phyloP scores from a whole-genome alignment of 176 grass and related monocot genomes.

The Chloris gayana region DNA sequence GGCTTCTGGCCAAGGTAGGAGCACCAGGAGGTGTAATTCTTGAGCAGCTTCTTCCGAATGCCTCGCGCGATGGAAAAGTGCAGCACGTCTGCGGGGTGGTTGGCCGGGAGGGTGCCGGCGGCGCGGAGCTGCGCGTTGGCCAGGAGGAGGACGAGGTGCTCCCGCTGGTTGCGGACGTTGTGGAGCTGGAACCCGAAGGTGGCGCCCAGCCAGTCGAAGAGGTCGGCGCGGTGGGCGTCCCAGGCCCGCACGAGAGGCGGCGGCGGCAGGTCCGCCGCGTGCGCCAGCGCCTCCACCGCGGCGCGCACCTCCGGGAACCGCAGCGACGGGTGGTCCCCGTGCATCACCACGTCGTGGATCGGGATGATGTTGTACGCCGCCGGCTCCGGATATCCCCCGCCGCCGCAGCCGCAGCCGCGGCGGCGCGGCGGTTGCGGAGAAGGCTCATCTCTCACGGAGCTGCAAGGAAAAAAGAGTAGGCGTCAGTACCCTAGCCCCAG shows the following conservation, averaged over 20 bases:
- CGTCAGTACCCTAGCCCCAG: not conserved
- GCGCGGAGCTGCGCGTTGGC: slow-evolving; percentile 89
- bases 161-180: slow-evolving; percentile 92
- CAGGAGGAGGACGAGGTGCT: slow-evolving; percentile 96
- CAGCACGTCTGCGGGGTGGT: slow-evolving; percentile 64
- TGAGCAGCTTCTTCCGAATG: slow-evolving; percentile 80
- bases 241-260: slow-evolving; percentile 43
- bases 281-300: slow-evolving; percentile 59
- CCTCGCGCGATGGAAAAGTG: slow-evolving; percentile 47
- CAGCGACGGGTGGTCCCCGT: slow-evolving; percentile 63
- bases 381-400: slow-evolving; percentile 7
- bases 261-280: slow-evolving; percentile 53
- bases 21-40: slow-evolving; percentile 86
- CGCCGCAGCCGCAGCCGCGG: not conserved
- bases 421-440: slow-evolving; percentile 69
- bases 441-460: slow-evolving; percentile 50
- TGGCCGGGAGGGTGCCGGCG: not conserved
- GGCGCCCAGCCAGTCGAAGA: slow-evolving; percentile 91
- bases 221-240: slow-evolving; percentile 52
- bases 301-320: slow-evolving; percentile 84
- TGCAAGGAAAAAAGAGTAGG: slow-evolving; percentile 23
- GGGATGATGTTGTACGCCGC: slow-evolving; percentile 93
- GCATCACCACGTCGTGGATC: slow-evolving; percentile 72
- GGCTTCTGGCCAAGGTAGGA: slow-evolving; percentile 67
- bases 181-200: slow-evolving; percentile 89